Percentiles rank a stretch among this genome's conserved stretches.
phyloP scores from a whole-genome alignment of 2,329 filamentous ascomycete genomes.

The Claviceps citrina region DNA sequence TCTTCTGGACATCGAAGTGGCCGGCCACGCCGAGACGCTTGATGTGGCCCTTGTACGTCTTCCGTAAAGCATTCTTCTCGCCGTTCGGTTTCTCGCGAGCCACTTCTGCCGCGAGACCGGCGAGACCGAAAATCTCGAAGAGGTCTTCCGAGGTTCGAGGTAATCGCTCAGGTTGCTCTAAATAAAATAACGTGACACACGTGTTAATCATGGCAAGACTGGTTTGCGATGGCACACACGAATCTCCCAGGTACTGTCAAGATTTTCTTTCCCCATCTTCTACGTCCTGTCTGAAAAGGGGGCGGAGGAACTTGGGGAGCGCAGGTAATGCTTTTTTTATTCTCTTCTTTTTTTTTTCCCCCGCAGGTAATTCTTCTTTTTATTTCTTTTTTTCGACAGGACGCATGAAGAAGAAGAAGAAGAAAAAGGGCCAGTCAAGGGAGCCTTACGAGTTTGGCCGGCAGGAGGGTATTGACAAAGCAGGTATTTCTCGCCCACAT shows the following conservation, averaged over 20 bases:
- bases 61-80: slow-evolving; percentile 50
- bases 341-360: too few relatives aligned
- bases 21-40: slow-evolving; percentile 47
- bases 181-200: slow-evolving; percentile 18
- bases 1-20: slow-evolving; percentile 43
- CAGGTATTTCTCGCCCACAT: slow-evolving; percentile 53
- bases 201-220: slow-evolving; percentile 25
- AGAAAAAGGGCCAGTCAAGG: slow-evolving; percentile 25
- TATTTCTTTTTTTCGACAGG: slow-evolving; percentile 9
- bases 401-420: slow-evolving; percentile 8
- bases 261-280: background rate
- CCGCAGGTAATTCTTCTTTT: too few relatives aligned
- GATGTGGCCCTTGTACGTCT: slow-evolving; percentile 54
- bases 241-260: background rate
- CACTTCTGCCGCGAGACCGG: slow-evolving; percentile 42
- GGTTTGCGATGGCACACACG: slow-evolving; percentile 11
- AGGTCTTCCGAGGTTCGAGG: slow-evolving; percentile 40
- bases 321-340: too few relatives aligned
- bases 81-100: slow-evolving; percentile 49
- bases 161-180: slow-evolving; percentile 32
- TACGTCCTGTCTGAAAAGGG: slow-evolving; percentile 11
- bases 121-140: slow-evolving; percentile 42
- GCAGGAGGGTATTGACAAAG: slow-evolving; percentile 30
- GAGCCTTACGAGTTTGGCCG: slow-evolving; percentile 44
- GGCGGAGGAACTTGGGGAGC: background rate